Evolutionary conservation across 805 yeast genomes (phyloP).

Genomic region (Metschnikowia peoriensis): DNA sequence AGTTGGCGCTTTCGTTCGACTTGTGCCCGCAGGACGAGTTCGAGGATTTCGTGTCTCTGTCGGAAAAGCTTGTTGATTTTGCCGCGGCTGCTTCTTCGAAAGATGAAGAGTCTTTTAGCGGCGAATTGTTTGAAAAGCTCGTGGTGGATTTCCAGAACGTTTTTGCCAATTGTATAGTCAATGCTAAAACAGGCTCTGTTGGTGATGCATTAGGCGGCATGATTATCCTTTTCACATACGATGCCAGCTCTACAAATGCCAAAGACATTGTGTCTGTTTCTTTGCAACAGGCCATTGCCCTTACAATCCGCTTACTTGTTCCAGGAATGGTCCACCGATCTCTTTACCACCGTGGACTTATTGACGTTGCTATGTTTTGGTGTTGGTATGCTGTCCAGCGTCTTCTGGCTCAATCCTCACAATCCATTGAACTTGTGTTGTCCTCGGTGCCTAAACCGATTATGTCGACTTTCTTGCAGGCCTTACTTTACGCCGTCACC

Average conservation of each 20-base stretch:
- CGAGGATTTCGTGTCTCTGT: conserved; percentile 30
- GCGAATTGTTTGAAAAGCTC: conserved; percentile 39
- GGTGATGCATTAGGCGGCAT: conserved; percentile 31
- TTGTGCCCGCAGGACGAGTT: conserved; percentile 50
- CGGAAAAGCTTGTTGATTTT: conserved; percentile 40
- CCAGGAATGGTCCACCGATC: conserved; percentile 35
- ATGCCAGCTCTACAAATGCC: conserved; percentile 6
- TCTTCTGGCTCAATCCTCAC: conserved; percentile 11
- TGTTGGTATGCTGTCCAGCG: conserved; percentile 36
- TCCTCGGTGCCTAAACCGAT: conserved; percentile 30
- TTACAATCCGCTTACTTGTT: conserved; percentile 28
- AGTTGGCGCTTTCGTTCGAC: conserved; percentile 64
- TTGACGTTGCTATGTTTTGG: conserved; percentile 36
- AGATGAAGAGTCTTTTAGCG: conserved; percentile 26
- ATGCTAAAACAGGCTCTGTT: conserved; percentile 26
- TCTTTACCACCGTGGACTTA: conserved; percentile 20
- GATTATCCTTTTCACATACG: conserved; percentile 17
- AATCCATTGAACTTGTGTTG: conserved; percentile 28
- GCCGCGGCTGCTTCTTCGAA: conserved; percentile 14
- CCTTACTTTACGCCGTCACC: conserved; percentile 23
- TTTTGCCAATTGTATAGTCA: conserved; percentile 26
- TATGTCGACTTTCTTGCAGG: conserved; percentile 31
- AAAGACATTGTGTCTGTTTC: conserved; percentile 8
- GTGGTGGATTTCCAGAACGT: conserved; percentile 43
- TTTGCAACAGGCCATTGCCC: conserved; percentile 20